A percentile compares a stretch with the other conserved stretches of the same genome.
These are phyloP conservation scores for Mycena venus DNA, from an alignment of 768 basidiomycete species.

Conservation along the genomic window DNA sequence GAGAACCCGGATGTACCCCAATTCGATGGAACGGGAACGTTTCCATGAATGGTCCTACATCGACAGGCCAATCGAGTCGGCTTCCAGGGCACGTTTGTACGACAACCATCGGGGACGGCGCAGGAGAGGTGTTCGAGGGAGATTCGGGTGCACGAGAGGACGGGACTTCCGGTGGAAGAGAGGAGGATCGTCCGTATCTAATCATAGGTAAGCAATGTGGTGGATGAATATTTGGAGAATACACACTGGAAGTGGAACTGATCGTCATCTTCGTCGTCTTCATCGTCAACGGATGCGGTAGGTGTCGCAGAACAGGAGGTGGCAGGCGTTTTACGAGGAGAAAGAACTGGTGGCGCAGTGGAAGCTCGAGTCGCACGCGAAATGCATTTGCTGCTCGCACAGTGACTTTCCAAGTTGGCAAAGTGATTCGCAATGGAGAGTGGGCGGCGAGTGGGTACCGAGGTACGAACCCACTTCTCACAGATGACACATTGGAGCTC, in stretches of 20 bases:
- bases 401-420: not conserved
- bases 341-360: not conserved
- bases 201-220: not conserved
- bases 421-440: not conserved
- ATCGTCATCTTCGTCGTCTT: not conserved
- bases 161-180: no score
- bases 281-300: not conserved
- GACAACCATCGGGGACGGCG: not conserved
- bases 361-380: not conserved
- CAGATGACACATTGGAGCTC: not conserved
- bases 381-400: not conserved
- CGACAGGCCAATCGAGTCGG: constrained; percentile 10
- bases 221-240: not conserved
- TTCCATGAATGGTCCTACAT: not conserved
- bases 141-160: no score
- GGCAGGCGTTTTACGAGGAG: not conserved
- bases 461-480: not conserved
- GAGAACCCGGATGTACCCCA: not conserved
- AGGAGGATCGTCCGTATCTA: not conserved
- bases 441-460: not conserved
- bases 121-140: not conserved
- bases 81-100: constrained; percentile 2
- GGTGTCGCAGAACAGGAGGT: not conserved
- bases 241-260: not conserved
- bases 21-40: constrained; percentile 23